These are phyloP conservation scores for Mycena capillaripes DNA, from an alignment of 768 basidiomycete genomes.

Conservation along the genomic window DNA sequence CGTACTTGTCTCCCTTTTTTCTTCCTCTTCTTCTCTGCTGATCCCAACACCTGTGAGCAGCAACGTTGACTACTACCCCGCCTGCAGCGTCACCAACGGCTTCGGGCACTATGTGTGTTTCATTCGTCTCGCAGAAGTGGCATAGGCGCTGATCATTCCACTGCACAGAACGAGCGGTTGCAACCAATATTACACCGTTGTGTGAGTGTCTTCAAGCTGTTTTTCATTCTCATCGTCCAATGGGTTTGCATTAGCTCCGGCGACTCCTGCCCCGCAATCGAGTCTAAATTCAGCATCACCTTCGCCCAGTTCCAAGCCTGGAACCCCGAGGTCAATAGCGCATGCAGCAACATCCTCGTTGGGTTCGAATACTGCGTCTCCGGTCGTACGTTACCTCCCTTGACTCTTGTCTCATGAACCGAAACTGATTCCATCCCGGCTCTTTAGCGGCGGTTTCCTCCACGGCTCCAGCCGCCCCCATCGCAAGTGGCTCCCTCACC, in stretches of 20 bases:
- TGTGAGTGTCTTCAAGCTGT: neutral
- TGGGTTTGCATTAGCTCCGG: neutral
- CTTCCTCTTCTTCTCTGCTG: neutral
- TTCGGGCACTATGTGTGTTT: neutral
- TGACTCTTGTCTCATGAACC: neutral
- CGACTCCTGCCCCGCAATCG: neutral
- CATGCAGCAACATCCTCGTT: neutral
- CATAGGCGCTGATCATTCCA: neutral
- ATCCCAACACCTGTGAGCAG: neutral
- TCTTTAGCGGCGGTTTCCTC: neutral
- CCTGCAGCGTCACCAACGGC: neutral
- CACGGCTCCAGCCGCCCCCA: too few relatives aligned
- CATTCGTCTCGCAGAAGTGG: neutral
- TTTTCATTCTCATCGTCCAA: neutral
- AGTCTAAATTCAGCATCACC: neutral
- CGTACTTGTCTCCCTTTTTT: neutral
- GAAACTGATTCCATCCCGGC: neutral
- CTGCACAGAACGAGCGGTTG: neutral
- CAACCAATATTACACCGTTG: neutral
- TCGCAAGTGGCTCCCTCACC: neutral
- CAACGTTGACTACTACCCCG: neutral
- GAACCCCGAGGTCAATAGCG: neutral
- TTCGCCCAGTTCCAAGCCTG: neutral
- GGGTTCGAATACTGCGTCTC: neutral
- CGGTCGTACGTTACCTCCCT: neutral